Evolutionary conservation across 2,329 filamentous ascomycete genomes (phyloP), one percentile per base, ranked within the genome.

Genomic region (Plectosphaerella cucumerina): DNA sequence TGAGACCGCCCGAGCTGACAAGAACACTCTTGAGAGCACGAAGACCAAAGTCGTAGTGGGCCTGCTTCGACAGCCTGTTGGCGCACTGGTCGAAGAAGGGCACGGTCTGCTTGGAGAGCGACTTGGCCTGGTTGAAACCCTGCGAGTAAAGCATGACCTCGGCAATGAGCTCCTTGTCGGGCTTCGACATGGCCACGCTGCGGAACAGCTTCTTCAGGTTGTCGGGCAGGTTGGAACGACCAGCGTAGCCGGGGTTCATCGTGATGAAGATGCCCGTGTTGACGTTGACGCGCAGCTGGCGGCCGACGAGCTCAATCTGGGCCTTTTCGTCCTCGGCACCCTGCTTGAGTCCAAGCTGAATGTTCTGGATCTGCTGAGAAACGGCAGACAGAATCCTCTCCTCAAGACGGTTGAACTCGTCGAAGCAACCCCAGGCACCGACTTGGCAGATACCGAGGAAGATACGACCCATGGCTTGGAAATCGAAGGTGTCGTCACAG

Each of bases 91-190:
- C 94, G 71, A 99, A 99, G 79, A 99, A 99, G 0, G 94, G 95
- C 21, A 99, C 94, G 1, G 93, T 95, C 61, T 97, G 91, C 65
- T 93, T 94, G 2, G 94, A 96, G 5, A 99, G 78, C 53, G 86
- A 77, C 72, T 97, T 99, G 34, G 94, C 94, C 68, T 96, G 90
- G 62, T 90, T 95, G 78, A 99, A 99, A 64, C 94, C 94, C 70
- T 99, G 94, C 1, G 95, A 99, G 78, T 97, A 99, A 34, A 99
- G 84, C 95, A 99, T 99, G 62, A 99, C 94, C 75, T 99, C 94
- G 34, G 94, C 91, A 71, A 99, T 99, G 52, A 99, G 87, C 70
- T 99, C 95, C 71, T 99, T 99, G 76, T 99, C 95, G 1, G 94
- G 94, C 72, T 97, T 99, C 11, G 94, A 99, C 94, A 99, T 99